A percentile compares a stretch with the other conserved stretches of the same genome.
These are phyloP conservation scores for Phytophthora agathidicida DNA, from an alignment of 352 stramenopile genomes.

Conservation along the genomic window DNA sequence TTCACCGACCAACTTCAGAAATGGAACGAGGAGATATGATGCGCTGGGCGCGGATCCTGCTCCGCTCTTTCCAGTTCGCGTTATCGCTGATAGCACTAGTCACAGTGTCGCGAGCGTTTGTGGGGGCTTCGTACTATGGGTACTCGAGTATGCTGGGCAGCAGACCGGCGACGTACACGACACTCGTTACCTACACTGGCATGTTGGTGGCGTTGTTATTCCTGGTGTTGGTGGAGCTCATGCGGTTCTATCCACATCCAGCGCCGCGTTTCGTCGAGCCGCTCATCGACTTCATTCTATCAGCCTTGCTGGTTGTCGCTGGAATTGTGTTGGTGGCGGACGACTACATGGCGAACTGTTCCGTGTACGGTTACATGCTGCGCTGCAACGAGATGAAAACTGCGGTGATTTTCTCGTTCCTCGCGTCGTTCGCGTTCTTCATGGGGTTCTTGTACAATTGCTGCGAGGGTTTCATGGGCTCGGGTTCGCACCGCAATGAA, in stretches of 20 bases:
- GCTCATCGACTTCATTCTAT: constrained; percentile 57
- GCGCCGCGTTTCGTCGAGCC: constrained; percentile 49
- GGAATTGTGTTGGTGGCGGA: constrained; percentile 72
- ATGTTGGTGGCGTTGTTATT: constrained; percentile 70
- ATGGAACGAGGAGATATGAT: constrained; percentile 34
- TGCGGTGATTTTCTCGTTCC: constrained; percentile 70
- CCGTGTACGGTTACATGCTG: constrained; percentile 80
- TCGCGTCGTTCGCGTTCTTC: constrained; percentile 60
- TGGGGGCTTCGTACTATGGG: constrained; percentile 65
- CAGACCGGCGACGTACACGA: constrained; percentile 58
- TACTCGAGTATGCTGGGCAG: constrained; percentile 78
- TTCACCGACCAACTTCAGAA: constrained; percentile 7
- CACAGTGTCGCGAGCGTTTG: constrained; percentile 65
- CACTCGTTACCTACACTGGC: constrained; percentile 66
- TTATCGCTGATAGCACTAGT: constrained; percentile 62
- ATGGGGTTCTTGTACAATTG: constrained; percentile 56
- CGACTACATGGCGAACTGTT: no score
- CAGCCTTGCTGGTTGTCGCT: constrained; percentile 62
- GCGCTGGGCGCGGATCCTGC: constrained; percentile 40
- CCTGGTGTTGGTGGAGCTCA: constrained; percentile 50
- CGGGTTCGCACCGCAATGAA: background rate
- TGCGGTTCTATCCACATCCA: constrained; percentile 48
- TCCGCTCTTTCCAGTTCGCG: constrained; percentile 71
- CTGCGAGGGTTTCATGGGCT: constrained; percentile 36
- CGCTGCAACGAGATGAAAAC: constrained; percentile 58